phyloP scores from a whole-genome alignment of 805 yeast genomes.

The Millerago galiae region DNA sequence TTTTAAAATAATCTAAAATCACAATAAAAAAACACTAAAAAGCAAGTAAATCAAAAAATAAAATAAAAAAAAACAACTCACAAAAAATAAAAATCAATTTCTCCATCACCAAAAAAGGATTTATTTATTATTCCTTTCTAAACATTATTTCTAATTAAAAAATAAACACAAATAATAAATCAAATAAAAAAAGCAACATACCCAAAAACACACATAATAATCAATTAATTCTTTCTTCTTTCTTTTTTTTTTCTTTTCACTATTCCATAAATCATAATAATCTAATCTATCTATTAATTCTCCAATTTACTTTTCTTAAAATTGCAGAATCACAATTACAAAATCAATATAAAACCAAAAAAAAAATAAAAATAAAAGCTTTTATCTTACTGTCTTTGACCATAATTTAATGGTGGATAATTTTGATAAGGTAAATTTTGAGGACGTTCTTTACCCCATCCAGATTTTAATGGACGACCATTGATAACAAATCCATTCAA shows the following conservation, averaged over 20 bases:
- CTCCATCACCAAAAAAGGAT: too few species aligned
- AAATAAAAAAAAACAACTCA: too few species aligned
- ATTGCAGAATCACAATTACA: not conserved
- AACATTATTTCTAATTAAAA: too few species aligned
- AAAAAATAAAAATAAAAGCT: not conserved
- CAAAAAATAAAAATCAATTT: too few species aligned
- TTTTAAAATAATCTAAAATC: too few species aligned
- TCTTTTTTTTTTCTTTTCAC: too few species aligned
- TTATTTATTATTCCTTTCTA: too few species aligned
- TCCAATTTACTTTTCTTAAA: too few species aligned
- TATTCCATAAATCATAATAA: too few species aligned
- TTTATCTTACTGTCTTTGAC: slow-evolving; percentile 6
- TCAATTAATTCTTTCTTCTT: not conserved
- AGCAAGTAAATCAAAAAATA: not conserved
- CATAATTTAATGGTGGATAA: slow-evolving; percentile 9
- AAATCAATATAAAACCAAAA: not conserved
- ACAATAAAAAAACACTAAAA: not conserved
- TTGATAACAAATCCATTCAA: slow-evolving; percentile 63
- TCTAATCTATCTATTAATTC: too few species aligned
- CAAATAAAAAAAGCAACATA: not conserved
- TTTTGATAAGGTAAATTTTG: slow-evolving; percentile 10
- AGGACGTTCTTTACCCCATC: slow-evolving; percentile 72
- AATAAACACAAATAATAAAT: not conserved
- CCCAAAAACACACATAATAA: not conserved
- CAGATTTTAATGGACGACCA: slow-evolving; percentile 74